These are phyloP conservation scores for Phytophthora megakarya DNA, from an alignment of 352 stramenopile species.

Conservation along the genomic window DNA sequence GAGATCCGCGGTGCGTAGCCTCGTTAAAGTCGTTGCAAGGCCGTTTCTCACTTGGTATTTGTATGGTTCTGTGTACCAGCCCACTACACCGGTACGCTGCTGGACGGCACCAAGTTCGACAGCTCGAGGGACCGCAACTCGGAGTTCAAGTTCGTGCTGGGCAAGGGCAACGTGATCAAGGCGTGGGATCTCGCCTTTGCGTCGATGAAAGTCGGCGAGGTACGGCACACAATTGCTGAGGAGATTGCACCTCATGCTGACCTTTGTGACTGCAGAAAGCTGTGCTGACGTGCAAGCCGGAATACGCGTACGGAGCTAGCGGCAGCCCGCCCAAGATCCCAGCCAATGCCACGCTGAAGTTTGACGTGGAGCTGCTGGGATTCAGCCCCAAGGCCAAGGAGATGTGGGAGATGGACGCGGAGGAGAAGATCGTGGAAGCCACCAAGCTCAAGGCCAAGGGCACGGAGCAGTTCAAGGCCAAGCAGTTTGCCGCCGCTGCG, in stretches of 20 bases:
- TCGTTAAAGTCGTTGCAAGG: neutral
- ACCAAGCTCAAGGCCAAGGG: conserved; percentile 90
- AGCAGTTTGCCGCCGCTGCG: conserved; percentile 88
- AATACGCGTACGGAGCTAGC: conserved; percentile 94
- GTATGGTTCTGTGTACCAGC: conserved; percentile 41
- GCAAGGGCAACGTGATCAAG: conserved; percentile 91
- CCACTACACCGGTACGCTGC: conserved; percentile 95
- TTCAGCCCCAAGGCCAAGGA: conserved; percentile 96
- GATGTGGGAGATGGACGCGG: conserved; percentile 91
- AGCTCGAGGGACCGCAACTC: conserved; percentile 89
- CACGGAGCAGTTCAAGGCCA: conserved; percentile 93
- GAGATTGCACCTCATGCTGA: conserved; percentile 4
- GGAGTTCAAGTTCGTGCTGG: conserved; percentile 89
- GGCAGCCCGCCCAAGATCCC: conserved; percentile 95
- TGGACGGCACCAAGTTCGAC: conserved; percentile 96
- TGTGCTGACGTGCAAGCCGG: conserved; percentile 89
- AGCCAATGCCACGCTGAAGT: conserved; percentile 92
- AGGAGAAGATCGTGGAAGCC: conserved; percentile 87
- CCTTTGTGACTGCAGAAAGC: conserved; percentile 70
- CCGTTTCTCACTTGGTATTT: conserved; percentile 1
- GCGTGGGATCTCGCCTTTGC: conserved; percentile 89
- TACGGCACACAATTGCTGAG: conserved; percentile 9
- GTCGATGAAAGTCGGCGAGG: conserved; percentile 96
- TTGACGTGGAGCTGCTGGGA: conserved; percentile 96
- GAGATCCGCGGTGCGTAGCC: conserved; percentile 73